These are phyloP conservation scores for Aspergillus novofumigatus DNA, from an alignment of 2,329 filamentous ascomycete genomes.

Conservation along the genomic window DNA sequence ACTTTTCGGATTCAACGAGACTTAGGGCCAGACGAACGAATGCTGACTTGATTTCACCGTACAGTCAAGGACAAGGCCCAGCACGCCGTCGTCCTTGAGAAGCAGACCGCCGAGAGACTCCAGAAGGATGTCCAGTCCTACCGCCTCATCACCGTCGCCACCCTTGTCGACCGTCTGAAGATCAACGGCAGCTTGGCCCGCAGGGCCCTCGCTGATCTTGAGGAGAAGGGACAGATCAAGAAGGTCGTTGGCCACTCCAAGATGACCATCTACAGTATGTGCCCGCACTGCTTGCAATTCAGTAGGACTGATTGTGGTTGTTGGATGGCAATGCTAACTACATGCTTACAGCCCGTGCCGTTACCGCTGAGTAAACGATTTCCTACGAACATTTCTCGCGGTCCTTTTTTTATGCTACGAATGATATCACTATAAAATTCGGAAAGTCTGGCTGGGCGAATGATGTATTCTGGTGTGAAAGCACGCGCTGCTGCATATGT, in stretches of 20 bases:
- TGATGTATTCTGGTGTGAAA: slow-evolving; percentile 32
- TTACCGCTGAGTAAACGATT: slow-evolving; percentile 43
- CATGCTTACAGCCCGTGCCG: slow-evolving; percentile 36
- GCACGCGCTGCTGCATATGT: slow-evolving; percentile 27
- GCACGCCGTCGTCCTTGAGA: slow-evolving; percentile 97
- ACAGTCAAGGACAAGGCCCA: slow-evolving; percentile 99
- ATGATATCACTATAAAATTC: slow-evolving; percentile 36
- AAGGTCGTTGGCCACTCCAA: slow-evolving; percentile 94
- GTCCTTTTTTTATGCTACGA: slow-evolving; percentile 35
- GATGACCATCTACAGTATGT: slow-evolving; percentile 96
- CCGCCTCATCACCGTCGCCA: slow-evolving; percentile 97
- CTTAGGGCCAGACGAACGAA: slow-evolving; percentile 7
- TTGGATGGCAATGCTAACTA: slow-evolving; percentile 3
- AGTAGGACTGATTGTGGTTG: neutral
- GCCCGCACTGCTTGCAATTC: neutral
- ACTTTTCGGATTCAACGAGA: neutral
- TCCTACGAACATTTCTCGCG: slow-evolving; percentile 31
- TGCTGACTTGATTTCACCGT: slow-evolving; percentile 22
- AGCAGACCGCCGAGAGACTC: slow-evolving; percentile 94
- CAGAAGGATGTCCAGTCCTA: slow-evolving; percentile 99
- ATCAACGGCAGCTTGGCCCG: slow-evolving; percentile 98
- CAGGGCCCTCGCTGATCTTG: slow-evolving; percentile 82
- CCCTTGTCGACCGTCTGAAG: slow-evolving; percentile 99
- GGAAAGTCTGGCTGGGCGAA: slow-evolving; percentile 34
- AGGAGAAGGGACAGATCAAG: slow-evolving; percentile 98